These are phyloP conservation scores for Hyphopichia burtonii DNA, from an alignment of 1,139 yeast species.

Conservation along the genomic window DNA sequence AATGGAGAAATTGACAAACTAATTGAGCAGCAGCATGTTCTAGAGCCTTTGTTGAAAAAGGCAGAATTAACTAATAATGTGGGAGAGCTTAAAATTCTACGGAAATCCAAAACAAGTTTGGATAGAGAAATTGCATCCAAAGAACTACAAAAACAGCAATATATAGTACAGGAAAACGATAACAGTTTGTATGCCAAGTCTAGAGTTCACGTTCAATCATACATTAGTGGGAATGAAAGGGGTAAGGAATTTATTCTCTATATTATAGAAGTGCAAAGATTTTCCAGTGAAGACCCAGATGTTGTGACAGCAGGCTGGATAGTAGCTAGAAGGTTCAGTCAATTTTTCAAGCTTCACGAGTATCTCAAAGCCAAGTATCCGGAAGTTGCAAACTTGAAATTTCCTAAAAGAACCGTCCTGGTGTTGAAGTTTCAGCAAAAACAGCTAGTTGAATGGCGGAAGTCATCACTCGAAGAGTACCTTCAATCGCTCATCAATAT, in stretches of 20 bases:
- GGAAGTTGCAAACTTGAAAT: constrained; percentile 47
- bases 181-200: constrained; percentile 76
- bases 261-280: constrained; percentile 71
- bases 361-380: constrained; percentile 58
- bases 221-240: constrained; percentile 54
- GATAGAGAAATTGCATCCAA: constrained; percentile 69
- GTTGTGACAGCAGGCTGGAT: constrained; percentile 78
- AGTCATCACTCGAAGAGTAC: constrained; percentile 60
- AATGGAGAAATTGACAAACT: constrained; percentile 60
- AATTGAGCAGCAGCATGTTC: constrained; percentile 59
- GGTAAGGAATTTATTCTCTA: constrained; percentile 68
- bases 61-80: constrained; percentile 81
- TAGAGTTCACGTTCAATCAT: constrained; percentile 62
- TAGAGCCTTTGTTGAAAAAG: constrained; percentile 67
- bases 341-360: constrained; percentile 70
- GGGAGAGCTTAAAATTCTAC: constrained; percentile 64
- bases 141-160: constrained; percentile 76
- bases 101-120: constrained; percentile 64
- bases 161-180: constrained; percentile 78
- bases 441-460: constrained; percentile 65
- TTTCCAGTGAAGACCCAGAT: constrained; percentile 40
- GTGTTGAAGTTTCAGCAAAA: constrained; percentile 65
- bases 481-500: constrained; percentile 54
- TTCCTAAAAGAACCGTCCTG: constrained; percentile 63
- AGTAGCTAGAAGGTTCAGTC: constrained; percentile 84